phyloP scores from a whole-genome alignment of 345 rosid species.

The Stellera chamaejasme region DNA sequence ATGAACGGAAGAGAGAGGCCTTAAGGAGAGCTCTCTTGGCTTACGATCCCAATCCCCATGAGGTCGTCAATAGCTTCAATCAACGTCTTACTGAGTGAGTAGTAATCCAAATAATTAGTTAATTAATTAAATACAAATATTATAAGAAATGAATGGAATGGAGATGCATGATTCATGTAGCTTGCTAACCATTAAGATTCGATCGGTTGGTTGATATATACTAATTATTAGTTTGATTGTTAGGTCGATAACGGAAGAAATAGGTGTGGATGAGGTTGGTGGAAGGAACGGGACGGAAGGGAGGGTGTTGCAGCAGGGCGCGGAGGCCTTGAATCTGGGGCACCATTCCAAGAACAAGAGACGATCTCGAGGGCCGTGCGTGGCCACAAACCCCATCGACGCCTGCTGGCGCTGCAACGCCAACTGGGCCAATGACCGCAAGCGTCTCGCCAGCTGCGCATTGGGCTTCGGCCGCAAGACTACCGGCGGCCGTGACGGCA shows the following conservation, averaged over 20 bases:
- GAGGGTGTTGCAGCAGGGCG: constrained; percentile 15
- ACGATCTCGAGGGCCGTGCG: constrained; percentile 17
- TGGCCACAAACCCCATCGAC: constrained; percentile 54
- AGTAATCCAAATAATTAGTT: too few species aligned
- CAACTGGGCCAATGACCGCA: constrained; percentile 42
- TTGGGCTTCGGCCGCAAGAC: constrained; percentile 64
- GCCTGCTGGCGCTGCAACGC: constrained; percentile 51
- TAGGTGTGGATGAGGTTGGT: constrained; percentile 3
- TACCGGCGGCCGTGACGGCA: constrained; percentile 54
- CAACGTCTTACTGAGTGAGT: constrained; percentile 14
- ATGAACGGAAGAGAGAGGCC: constrained; percentile 28
- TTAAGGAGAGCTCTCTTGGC: constrained; percentile 19
- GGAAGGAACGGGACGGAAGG: background rate
- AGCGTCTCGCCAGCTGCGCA: constrained; percentile 48
- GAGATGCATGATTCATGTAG: too few species aligned
- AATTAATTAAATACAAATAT: too few species aligned
- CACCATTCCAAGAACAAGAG: background rate
- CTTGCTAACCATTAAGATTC: too few species aligned
- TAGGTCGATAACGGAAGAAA: background rate
- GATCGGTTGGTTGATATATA: background rate
- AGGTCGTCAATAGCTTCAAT: constrained; percentile 20
- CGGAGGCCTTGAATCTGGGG: constrained; percentile 13
- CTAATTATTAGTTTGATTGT: too few species aligned
- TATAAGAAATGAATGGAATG: too few species aligned
- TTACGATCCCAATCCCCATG: constrained; percentile 19